A percentile compares a stretch with the other conserved stretches of the same genome.
These are phyloP conservation scores for Solanum bulbocastanum DNA, from an alignment of 257 asterid species.

Conservation along the genomic window DNA sequence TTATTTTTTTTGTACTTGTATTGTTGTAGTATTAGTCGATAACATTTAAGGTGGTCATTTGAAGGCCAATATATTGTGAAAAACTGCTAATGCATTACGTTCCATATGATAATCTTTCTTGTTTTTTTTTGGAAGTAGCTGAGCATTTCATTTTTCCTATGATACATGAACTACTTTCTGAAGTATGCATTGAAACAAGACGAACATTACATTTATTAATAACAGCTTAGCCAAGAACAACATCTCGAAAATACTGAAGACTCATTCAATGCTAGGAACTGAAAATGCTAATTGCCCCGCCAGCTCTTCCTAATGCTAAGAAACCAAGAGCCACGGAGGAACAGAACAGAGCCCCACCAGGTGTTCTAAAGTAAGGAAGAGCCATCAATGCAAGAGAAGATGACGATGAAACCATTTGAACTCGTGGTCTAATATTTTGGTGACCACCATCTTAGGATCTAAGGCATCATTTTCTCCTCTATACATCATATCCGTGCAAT, in stretches of 20 bases:
- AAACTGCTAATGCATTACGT: too few species aligned
- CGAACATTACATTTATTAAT: not conserved
- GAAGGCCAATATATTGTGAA: too few species aligned
- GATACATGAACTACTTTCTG: not conserved
- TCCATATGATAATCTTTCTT: too few species aligned
- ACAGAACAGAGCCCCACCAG: conserved; percentile 60
- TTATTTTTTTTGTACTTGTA: too few species aligned
- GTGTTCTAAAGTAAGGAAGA: conserved; percentile 64
- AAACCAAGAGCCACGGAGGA: conserved; percentile 82
- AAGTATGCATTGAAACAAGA: not conserved
- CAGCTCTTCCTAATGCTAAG: conserved; percentile 85
- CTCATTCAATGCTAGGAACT: conserved; percentile 25
- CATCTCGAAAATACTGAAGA: not conserved
- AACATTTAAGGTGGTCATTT: too few species aligned
- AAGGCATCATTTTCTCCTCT: too few species aligned
- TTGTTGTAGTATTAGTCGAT: too few species aligned
- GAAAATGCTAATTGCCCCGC: conserved; percentile 74
- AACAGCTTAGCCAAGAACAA: not conserved
- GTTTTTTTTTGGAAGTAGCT: not conserved
- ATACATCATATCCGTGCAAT: too few species aligned
- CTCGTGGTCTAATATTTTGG: too few species aligned
- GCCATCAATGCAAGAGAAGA: conserved; percentile 65
- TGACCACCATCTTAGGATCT: too few species aligned
- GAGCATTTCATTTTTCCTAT: not conserved
- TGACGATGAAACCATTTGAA: conserved; percentile 39